Percentiles rank a stretch among this genome's conserved stretches.
Conservation (phyloP, 257 asterid species). For the Gentiana macrophylla region DNA sequence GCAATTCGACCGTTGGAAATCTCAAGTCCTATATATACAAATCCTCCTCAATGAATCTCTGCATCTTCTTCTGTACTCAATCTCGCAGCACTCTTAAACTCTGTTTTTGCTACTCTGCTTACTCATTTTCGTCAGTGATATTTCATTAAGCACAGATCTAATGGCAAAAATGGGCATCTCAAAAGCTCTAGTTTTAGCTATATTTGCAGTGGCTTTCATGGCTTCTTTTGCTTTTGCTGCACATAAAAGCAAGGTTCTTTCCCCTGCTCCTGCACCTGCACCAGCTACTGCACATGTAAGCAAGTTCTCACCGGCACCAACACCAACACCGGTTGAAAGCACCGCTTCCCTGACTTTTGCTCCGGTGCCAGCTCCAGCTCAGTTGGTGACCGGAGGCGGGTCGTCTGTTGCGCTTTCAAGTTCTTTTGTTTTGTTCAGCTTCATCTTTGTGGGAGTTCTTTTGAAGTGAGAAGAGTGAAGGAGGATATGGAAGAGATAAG, state of each 20-base stretch:
- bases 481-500: no score
- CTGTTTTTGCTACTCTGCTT: no score
- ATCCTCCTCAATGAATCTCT: no score
- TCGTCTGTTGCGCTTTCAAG: background rate
- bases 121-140: no score
- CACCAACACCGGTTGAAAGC: no score
- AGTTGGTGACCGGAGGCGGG: slow-evolving; percentile 7
- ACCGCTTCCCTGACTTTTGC: no score
- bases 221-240: slow-evolving; percentile 3
- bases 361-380: background rate
- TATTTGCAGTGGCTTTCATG: background rate
- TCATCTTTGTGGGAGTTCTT: slow-evolving; percentile 1
- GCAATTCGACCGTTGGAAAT: no score
- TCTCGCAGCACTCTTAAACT: no score
- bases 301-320: no score
- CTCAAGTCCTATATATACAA: no score
- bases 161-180: slow-evolving; percentile 1
- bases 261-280: slow-evolving; percentile 3
- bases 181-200: background rate
- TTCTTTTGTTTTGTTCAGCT: background rate
- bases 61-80: no score
- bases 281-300: background rate
- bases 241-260: background rate
- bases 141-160: no score
- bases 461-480: background rate